Base-by-base conservation (phyloP, 768 basidiomycete genomes). In the Tulasnella sp. region DNA sequence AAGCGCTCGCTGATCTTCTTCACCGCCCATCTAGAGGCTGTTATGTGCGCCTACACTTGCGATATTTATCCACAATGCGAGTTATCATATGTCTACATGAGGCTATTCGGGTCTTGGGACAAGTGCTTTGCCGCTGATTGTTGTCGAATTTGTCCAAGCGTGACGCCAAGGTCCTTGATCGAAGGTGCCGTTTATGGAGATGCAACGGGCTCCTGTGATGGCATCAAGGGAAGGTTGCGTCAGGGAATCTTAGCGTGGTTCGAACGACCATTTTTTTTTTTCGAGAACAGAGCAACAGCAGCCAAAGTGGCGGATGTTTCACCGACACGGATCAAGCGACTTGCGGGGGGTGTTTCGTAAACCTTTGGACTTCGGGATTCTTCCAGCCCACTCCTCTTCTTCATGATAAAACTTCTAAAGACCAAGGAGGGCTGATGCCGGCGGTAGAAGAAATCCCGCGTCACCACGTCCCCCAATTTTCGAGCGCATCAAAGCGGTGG, bases 221-320 rank as follows among this genome's bases (percentile, higher is more conserved):
- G 61, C 61, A 67, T 67, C 61, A 67, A 67, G 61, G 61, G 61
- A 67, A 29, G 61, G 61, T 67, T 67, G 61, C 61, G 61, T 67
- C 61, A 67, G 32, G 32, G 61, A 35, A 11, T 15, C 13, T 6
- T 3, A 3, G 11, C 61, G 26, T 5, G 35, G 35, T 35, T 35
- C 35, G 35, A 35, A 35, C 35, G 35, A 35, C 35, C 35, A 35
- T 35, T 35, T 35, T 35, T 35, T 35, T 35, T 15, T 67, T 15
- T 67, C 61, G 23, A 26, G 61, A 67, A 26, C 35, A 16, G 26
- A 32, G 26, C 61, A 67, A 35, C 15, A 18, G 29, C 29, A 23
- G 29, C 23, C 61, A 26, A 67, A 29, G 26, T 29, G 26, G 16
- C 61, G 61, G 61, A 13, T 13, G 61, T 67, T 67, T 67, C 61